phyloP scores from a whole-genome alignment of 768 basidiomycete genomes.

The Dacryopinax primogenitus region DNA sequence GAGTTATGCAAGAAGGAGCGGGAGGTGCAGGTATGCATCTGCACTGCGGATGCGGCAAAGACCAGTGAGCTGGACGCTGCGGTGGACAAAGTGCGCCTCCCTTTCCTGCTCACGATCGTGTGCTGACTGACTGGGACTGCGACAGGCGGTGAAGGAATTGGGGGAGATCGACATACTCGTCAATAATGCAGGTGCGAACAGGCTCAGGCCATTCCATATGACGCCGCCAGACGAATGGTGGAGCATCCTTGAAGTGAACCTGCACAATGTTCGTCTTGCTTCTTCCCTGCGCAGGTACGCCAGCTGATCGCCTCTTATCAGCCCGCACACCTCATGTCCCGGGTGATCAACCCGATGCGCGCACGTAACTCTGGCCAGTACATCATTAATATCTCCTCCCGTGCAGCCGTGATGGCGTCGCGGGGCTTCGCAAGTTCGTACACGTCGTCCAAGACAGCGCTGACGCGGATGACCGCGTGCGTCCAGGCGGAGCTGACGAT shows the following conservation, averaged over 20 bases:
- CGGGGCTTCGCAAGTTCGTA: background rate
- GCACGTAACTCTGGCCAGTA: constrained; percentile 6
- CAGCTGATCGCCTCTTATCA: too few species aligned
- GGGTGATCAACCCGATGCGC: constrained; percentile 4
- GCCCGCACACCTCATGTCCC: constrained; percentile 7
- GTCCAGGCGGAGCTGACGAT: background rate
- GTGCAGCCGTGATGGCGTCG: background rate
- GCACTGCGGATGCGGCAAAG: background rate
- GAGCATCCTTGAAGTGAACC: constrained; percentile 7
- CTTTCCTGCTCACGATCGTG: background rate
- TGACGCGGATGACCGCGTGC: background rate
- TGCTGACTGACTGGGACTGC: background rate
- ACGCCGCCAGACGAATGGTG: constrained; percentile 3
- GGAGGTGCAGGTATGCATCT: background rate
- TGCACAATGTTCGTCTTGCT: background rate
- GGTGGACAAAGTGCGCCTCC: background rate
- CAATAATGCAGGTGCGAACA: background rate
- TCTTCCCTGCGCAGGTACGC: background rate
- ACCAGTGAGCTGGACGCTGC: background rate
- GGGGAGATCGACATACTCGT: constrained; percentile 8
- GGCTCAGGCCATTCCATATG: constrained; percentile 3
- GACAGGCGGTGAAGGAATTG: background rate
- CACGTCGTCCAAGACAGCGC: background rate
- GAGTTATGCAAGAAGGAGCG: background rate
- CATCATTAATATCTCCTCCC: constrained; percentile 7